Evolutionary conservation across 163 green algal species (phyloP).

Genomic region (Scenedesmus sp.): DNA sequence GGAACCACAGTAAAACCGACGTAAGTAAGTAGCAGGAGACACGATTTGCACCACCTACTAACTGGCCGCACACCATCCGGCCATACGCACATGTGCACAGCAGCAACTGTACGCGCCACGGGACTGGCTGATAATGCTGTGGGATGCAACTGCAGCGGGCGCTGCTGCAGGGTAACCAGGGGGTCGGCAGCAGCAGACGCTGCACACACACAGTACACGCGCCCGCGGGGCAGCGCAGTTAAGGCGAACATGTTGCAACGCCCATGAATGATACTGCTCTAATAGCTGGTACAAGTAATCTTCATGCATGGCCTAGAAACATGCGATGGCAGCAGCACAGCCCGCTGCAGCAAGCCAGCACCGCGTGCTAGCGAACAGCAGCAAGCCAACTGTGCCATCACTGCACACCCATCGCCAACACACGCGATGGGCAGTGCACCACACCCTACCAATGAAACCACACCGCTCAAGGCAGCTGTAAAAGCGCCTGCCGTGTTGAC

Average conservation of each 20-base stretch:
- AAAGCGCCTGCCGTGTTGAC: not conserved
- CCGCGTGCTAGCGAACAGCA: not conserved
- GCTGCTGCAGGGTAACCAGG: not conserved
- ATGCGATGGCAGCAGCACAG: not conserved
- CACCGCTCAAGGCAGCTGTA: not conserved
- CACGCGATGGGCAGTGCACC: not conserved
- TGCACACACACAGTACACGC: not conserved
- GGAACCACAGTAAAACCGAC: not conserved
- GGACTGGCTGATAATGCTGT: not conserved
- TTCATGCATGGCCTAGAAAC: not conserved
- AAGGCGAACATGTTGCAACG: not conserved
- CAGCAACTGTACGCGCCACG: not conserved
- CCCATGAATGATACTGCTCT: not conserved
- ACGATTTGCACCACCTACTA: not conserved
- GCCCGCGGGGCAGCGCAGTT: not conserved
- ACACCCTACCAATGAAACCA: not conserved
- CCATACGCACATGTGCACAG: not conserved
- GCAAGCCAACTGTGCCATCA: not conserved
- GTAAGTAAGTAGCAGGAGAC: not conserved
- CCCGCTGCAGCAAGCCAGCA: not conserved
- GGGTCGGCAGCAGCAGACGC: not conserved
- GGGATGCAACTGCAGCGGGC: not conserved
- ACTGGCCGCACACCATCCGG: not conserved
- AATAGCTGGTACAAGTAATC: not conserved
- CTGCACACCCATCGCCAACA: not conserved